Base-by-base conservation (phyloP, 345 rosid species). In the Camelina hispida region DNA sequence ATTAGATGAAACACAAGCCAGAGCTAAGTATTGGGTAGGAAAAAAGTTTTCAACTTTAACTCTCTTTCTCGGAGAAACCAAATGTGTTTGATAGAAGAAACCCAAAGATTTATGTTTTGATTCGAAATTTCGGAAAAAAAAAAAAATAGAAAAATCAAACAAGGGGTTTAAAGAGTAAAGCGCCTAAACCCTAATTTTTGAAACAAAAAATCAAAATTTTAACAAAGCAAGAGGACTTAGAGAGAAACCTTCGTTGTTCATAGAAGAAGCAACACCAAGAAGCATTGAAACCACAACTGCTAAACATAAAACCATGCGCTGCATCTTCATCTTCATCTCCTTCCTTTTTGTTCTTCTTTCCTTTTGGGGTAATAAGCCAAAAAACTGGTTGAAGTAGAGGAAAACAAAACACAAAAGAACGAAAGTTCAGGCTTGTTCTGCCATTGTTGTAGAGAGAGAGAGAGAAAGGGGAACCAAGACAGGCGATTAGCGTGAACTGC, bases 401-500 rank as follows among this genome's bases (percentile, higher is more conserved):
- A 54, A 0, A 66, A 46, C 72, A 37, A 58, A 47, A n/a, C 55
- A 28, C 25, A 73, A 72, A 35, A 43, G 37, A 17, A 56, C 60
- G 32, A 42, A 34, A 68, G 48, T 25, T 38, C 38, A 34, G 69
- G 74, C 77, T 43, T 20, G 9, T 20, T 68, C 64, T 63, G 47
- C 51, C 71, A 68, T 74, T 50, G 75, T 66, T 46, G 50, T 6
- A 71, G 73, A 67, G 51, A 54, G 80, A 71, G 73, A 67, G 51
- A 54, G 80, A 55, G 22, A 48, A 55, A 28, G 30, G 52, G 74
- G 69, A 62, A 58, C 65, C 54, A 63, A 65, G n/a, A 77, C 97
- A 89, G 91, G 86, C 75, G 88, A 75, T 80, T 89, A 83, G 94
- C 97, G 96, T 92, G 96, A 89, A 80, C 80, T 66, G 85, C 65